A percentile compares a stretch with the other conserved stretches of the same genome.
Evolutionary conservation across 2,329 filamentous ascomycete genomes (phyloP).

Genomic region (Dothistroma pini): DNA sequence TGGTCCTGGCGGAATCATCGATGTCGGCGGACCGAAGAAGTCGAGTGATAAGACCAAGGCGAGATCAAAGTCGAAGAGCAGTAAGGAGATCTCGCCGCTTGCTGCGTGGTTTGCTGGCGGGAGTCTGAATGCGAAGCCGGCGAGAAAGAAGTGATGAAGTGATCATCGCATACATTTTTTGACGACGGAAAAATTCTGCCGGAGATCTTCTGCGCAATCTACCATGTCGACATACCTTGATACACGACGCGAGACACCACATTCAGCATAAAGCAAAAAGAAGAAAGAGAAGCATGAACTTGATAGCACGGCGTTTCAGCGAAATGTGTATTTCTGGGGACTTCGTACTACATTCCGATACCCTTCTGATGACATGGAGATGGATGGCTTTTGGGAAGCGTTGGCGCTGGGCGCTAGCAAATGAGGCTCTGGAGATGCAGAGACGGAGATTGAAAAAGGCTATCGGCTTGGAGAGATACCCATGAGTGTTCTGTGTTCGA

Average conservation of each 20-base stretch:
- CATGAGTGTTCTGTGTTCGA: not conserved
- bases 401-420: constrained; percentile 5
- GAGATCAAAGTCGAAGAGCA: constrained; percentile 22
- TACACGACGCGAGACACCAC: no score
- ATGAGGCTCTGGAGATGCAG: no score
- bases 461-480: constrained; percentile 1
- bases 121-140: constrained; percentile 14
- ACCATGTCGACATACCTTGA: not conserved
- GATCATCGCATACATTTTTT: not conserved
- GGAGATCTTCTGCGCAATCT: not conserved
- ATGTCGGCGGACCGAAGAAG: not conserved
- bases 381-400: constrained; percentile 1
- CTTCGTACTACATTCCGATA: not conserved
- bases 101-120: constrained; percentile 32
- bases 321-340: not conserved
- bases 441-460: no score
- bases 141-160: constrained; percentile 12
- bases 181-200: not conserved
- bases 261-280: no score
- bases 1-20: constrained; percentile 11
- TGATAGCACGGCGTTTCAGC: not conserved
- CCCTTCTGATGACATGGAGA: constrained; percentile 1
- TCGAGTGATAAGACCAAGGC: constrained; percentile 16
- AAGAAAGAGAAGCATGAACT: not conserved
- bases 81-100: constrained; percentile 26